Percentiles rank a stretch among this genome's conserved stretches.
Evolutionary conservation across 306 rosid species (phyloP).

Genomic region (Begonia loranthoides): DNA sequence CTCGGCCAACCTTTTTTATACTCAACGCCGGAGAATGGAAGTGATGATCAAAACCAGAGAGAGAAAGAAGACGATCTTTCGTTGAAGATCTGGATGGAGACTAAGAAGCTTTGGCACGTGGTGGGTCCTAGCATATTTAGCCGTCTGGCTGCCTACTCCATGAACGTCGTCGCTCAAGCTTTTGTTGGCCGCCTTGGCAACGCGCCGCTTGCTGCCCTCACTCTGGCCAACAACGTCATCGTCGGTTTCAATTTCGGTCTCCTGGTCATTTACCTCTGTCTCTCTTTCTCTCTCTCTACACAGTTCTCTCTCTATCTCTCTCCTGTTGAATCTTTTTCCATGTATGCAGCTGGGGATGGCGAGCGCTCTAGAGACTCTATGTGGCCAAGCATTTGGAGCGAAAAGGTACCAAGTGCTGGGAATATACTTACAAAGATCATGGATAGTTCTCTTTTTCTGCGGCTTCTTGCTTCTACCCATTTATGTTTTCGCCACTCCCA

Average conservation of each 20-base stretch:
- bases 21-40: neutral
- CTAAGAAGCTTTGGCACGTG: constrained; percentile 51
- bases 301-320: too few relatives aligned
- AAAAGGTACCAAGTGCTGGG: constrained; percentile 48
- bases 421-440: constrained; percentile 52
- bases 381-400: constrained; percentile 77
- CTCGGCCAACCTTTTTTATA: constrained; percentile 11
- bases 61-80: neutral
- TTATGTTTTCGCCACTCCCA: constrained; percentile 38
- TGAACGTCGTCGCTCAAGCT: constrained; percentile 69
- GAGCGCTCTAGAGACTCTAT: constrained; percentile 68
- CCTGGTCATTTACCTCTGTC: constrained; percentile 24
- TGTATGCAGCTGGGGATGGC: constrained; percentile 65
- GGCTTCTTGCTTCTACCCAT: constrained; percentile 37
- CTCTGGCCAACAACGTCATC: constrained; percentile 51
- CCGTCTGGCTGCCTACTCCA: constrained; percentile 39
- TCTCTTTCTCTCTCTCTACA: too few relatives aligned
- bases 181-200: constrained; percentile 76
- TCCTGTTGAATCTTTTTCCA: too few relatives aligned
- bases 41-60: neutral
- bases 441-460: constrained; percentile 28
- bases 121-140: constrained; percentile 74
- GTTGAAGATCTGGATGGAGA: constrained; percentile 33
- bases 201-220: constrained; percentile 49
- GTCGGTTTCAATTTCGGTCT: constrained; percentile 78